Evolutionary conservation across 2,329 filamentous ascomycete species (phyloP).

Genomic region (Fusarium sp.): DNA sequence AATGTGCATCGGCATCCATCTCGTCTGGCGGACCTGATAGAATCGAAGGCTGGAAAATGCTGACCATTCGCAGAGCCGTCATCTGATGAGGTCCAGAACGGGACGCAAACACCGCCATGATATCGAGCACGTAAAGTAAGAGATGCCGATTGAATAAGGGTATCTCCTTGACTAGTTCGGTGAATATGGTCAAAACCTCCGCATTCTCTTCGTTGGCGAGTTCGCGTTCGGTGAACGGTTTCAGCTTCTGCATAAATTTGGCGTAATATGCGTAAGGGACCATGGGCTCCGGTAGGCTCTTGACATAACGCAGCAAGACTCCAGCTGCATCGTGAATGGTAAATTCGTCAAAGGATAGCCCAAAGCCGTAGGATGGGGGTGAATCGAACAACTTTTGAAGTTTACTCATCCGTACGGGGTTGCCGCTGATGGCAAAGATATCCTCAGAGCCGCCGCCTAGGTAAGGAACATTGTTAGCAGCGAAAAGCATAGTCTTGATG

Average conservation of each 20-base stretch:
- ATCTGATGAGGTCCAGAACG: neutral
- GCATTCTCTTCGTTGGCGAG: neutral
- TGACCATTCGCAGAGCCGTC: neutral
- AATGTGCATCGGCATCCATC: constrained; percentile 6
- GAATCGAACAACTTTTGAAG: neutral
- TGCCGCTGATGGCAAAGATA: neutral
- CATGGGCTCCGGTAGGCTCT: constrained; percentile 7
- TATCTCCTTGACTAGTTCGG: neutral
- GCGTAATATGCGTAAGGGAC: neutral
- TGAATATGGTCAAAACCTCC: neutral
- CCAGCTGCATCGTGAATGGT: constrained; percentile 13
- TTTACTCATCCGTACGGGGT: neutral
- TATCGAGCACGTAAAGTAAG: neutral
- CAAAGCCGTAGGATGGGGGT: neutral
- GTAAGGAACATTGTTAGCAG: neutral
- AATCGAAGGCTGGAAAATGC: neutral
- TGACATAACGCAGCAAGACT: constrained; percentile 13
- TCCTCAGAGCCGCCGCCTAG: neutral
- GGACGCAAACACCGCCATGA: neutral
- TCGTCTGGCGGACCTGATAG: neutral
- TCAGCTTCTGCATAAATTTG: neutral
- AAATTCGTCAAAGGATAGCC: neutral
- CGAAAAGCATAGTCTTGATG: too few species aligned
- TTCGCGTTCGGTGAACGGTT: neutral
- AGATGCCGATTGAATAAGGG: neutral